Evolutionary conservation across 2,329 filamentous ascomycete genomes (phyloP).

Genomic region (Trichoderma harzianum): DNA sequence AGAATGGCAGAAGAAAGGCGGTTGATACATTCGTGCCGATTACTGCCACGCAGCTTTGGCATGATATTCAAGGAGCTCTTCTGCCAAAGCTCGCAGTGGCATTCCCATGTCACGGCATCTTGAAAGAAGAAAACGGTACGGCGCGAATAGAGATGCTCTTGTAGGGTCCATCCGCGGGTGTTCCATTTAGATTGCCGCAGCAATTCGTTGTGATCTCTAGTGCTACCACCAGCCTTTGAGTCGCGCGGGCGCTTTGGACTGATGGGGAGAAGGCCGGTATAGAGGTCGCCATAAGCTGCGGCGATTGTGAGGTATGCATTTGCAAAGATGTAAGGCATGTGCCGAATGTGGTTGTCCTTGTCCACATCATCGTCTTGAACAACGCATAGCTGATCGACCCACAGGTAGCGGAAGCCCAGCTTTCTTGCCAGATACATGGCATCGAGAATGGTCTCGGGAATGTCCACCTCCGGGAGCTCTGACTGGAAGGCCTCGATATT

Average conservation of each 20-base stretch:
- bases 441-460: constrained; percentile 42
- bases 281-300: constrained; percentile 39
- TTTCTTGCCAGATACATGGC: constrained; percentile 44
- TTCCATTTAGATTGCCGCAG: constrained; percentile 40
- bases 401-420: constrained; percentile 42
- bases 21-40: constrained; percentile 32
- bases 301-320: constrained; percentile 45
- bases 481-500: constrained; percentile 38
- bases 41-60: constrained; percentile 32
- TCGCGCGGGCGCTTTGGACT: constrained; percentile 33
- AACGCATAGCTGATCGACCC: constrained; percentile 46
- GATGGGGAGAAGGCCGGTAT: constrained; percentile 37
- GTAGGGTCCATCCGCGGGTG: constrained; percentile 42
- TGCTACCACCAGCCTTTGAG: constrained; percentile 21
- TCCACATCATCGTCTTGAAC: constrained; percentile 42
- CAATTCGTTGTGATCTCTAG: constrained; percentile 37
- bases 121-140: constrained; percentile 44
- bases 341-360: constrained; percentile 38
- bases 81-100: constrained; percentile 44
- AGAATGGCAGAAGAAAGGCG: constrained; percentile 33
- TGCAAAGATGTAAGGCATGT: constrained; percentile 46
- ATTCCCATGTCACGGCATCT: constrained; percentile 43
- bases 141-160: constrained; percentile 42
- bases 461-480: constrained; percentile 35
- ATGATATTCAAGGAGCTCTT: constrained; percentile 31